Evolutionary conservation across 2,329 filamentous ascomycete genomes (phyloP).

Genomic region (Fusarium piperis): DNA sequence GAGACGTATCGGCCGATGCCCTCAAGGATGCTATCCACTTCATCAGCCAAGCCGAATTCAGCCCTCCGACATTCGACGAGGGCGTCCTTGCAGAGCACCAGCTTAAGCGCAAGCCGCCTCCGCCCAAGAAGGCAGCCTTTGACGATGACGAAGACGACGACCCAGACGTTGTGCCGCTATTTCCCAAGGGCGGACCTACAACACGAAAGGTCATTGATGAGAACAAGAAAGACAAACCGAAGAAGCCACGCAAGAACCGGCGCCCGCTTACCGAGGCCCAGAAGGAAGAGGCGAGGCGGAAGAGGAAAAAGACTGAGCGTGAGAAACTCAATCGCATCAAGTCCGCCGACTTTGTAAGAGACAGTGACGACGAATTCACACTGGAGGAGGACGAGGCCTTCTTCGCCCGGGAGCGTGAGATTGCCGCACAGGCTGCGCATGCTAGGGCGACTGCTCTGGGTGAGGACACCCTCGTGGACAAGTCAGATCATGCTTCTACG

Average conservation of each 20-base stretch:
- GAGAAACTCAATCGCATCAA: constrained; percentile 87
- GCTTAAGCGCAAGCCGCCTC: constrained; percentile 74
- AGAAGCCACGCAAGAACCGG: constrained; percentile 52
- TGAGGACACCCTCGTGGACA: background rate
- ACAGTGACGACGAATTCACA: constrained; percentile 91
- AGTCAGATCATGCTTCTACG: constrained; percentile 1
- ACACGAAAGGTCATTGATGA: constrained; percentile 62
- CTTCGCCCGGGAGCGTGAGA: constrained; percentile 74
- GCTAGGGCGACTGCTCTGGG: constrained; percentile 43
- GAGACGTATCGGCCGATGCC: constrained; percentile 68
- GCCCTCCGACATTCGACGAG: constrained; percentile 80
- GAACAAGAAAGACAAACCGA: constrained; percentile 61
- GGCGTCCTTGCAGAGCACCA: constrained; percentile 79
- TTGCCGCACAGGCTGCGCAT: constrained; percentile 64
- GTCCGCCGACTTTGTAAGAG: constrained; percentile 81
- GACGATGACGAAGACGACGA: constrained; percentile 75
- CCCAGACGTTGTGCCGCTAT: constrained; percentile 64
- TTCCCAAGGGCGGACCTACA: constrained; percentile 75
- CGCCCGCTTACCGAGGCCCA: constrained; percentile 68
- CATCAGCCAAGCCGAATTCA: constrained; percentile 82
- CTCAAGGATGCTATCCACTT: constrained; percentile 75
- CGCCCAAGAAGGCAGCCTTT: constrained; percentile 67
- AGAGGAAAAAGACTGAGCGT: constrained; percentile 65
- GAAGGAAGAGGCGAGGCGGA: constrained; percentile 70
- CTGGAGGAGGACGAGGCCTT: constrained; percentile 76